Conservation (phyloP, 768 basidiomycete genomes). For the Tylopilus intermedius region DNA sequence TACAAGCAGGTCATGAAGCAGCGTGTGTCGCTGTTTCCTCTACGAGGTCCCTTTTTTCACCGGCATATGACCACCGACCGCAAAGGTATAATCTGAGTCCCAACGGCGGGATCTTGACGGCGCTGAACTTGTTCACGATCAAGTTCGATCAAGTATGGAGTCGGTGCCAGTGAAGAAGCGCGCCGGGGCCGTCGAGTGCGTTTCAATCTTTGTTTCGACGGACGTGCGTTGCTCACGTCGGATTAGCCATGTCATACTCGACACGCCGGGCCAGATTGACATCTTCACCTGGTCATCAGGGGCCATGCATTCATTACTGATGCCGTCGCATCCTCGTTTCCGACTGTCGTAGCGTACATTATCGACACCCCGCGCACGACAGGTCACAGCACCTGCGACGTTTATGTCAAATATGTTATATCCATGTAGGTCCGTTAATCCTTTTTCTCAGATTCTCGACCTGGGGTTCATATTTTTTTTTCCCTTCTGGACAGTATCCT, state of each 20-base stretch:
- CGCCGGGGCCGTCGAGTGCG: slow-evolving; percentile 82
- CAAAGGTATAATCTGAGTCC: slow-evolving; percentile 94
- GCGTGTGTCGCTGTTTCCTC: slow-evolving; percentile 54
- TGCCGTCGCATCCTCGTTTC: slow-evolving; percentile 87
- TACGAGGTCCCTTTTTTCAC: slow-evolving; percentile 5
- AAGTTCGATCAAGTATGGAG: slow-evolving; percentile 93
- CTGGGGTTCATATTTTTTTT: background rate
- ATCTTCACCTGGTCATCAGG: slow-evolving; percentile 99
- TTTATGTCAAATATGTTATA: slow-evolving; percentile 99
- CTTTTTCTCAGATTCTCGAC: background rate
- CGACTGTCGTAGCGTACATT: slow-evolving; percentile 93
- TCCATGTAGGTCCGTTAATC: slow-evolving; percentile 71
- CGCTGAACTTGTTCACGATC: slow-evolving; percentile 95
- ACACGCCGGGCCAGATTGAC: slow-evolving; percentile 98
- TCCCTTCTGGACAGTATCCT: slow-evolving; percentile 58
- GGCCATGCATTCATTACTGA: slow-evolving; percentile 98
- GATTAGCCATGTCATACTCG: slow-evolving; percentile 83
- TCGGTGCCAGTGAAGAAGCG: slow-evolving; percentile 93
- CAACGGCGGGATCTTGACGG: slow-evolving; percentile 95
- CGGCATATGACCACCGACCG: slow-evolving; percentile 13
- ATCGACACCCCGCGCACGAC: slow-evolving; percentile 95
- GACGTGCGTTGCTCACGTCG: background rate
- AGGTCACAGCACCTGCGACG: slow-evolving; percentile 89
- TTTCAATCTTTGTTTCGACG: slow-evolving; percentile 7
- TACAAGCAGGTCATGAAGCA: slow-evolving; percentile 99